Conservation (phyloP, 306 rosid genomes). For the Trichosanthes truncata region DNA sequence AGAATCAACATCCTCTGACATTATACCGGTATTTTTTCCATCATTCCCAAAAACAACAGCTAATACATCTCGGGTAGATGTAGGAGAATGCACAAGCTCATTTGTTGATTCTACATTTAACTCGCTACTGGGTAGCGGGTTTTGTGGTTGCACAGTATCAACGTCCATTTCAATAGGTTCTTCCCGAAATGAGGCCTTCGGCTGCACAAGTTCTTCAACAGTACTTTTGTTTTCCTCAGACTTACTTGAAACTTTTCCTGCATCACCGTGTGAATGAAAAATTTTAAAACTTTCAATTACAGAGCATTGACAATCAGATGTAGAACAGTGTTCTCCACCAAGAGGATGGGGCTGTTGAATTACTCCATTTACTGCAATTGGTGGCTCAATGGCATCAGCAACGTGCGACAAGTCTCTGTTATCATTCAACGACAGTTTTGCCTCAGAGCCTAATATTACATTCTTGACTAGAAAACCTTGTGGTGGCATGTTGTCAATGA, state of each 20-base stretch:
- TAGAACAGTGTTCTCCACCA: slow-evolving; percentile 15
- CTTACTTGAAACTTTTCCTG: slow-evolving; percentile 14
- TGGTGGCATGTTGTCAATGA: slow-evolving; percentile 42
- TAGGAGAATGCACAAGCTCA: not conserved
- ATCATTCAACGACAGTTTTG: slow-evolving; percentile 16
- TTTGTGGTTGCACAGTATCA: not conserved
- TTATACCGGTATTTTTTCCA: slow-evolving; percentile 16
- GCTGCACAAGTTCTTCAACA: slow-evolving; percentile 14
- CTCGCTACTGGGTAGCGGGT: not conserved
- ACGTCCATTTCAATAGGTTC: slow-evolving; percentile 16
- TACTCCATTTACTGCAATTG: slow-evolving; percentile 15
- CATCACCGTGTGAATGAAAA: slow-evolving; percentile 10
- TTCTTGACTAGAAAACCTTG: slow-evolving; percentile 55
- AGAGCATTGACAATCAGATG: slow-evolving; percentile 16
- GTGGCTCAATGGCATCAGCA: slow-evolving; percentile 18
- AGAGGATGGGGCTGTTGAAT: slow-evolving; percentile 15
- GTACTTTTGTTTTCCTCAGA: slow-evolving; percentile 9
- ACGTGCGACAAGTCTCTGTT: slow-evolving; percentile 9
- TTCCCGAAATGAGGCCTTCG: slow-evolving; percentile 9
- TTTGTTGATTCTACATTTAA: not conserved
- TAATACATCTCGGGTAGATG: not conserved
- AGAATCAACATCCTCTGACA: slow-evolving; percentile 13
- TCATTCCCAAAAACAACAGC: slow-evolving; percentile 8
- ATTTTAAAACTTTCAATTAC: slow-evolving; percentile 7
- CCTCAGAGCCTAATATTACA: slow-evolving; percentile 30